Evolutionary conservation across 345 rosid species (phyloP).

Genomic region (Gossypium herbaceum): DNA sequence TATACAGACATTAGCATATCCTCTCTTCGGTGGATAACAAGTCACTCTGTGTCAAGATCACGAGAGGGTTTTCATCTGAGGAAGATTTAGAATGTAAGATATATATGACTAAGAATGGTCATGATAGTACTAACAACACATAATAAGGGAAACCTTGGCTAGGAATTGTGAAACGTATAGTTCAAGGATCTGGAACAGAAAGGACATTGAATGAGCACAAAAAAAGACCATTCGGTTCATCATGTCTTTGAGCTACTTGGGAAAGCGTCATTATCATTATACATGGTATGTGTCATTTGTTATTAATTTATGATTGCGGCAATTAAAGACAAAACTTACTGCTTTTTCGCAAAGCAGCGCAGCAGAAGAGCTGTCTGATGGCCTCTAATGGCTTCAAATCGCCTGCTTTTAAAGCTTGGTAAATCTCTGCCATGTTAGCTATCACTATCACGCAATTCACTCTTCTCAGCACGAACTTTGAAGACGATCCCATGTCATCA

Average conservation of each 20-base stretch:
- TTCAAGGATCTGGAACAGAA: too few relatives aligned
- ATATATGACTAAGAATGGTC: slow-evolving; percentile 21
- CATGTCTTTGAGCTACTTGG: not conserved
- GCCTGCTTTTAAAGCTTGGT: slow-evolving; percentile 37
- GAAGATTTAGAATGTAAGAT: slow-evolving; percentile 9
- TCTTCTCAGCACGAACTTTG: slow-evolving; percentile 41
- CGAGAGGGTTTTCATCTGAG: slow-evolving; percentile 49
- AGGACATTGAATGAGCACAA: not conserved
- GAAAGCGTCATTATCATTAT: not conserved
- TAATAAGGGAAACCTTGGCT: too few relatives aligned
- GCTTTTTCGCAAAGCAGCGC: slow-evolving; percentile 41
- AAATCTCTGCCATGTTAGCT: slow-evolving; percentile 41
- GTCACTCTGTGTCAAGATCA: slow-evolving; percentile 55
- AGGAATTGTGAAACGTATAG: too few relatives aligned
- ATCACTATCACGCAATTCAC: slow-evolving; percentile 50
- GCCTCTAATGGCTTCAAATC: slow-evolving; percentile 42
- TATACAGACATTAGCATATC: slow-evolving; percentile 37
- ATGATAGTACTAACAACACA: too few relatives aligned
- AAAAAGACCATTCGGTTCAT: not conserved
- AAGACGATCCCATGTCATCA: slow-evolving; percentile 20
- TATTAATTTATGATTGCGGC: not conserved
- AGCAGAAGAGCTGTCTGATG: slow-evolving; percentile 37
- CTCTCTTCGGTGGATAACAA: slow-evolving; percentile 40
- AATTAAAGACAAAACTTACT: slow-evolving; percentile 33
- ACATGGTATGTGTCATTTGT: too few relatives aligned